Evolutionary conservation across 1,284 basidiomycete genomes (phyloP).

Genomic region (Naganishia sp.): DNA sequence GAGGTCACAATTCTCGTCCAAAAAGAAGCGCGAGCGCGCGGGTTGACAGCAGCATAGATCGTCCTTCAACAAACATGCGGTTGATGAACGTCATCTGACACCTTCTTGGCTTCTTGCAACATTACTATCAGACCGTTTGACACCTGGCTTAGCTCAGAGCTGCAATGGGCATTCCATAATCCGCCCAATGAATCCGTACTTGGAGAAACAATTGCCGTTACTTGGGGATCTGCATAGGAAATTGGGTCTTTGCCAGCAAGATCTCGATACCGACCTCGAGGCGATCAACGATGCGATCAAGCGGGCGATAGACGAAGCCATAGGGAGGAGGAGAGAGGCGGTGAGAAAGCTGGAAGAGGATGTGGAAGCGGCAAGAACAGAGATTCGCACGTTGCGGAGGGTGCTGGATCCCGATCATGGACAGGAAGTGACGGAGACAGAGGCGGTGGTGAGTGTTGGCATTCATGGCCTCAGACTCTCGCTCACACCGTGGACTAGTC

Average conservation of each 20-base stretch:
- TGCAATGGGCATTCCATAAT: not conserved
- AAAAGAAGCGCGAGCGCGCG: not conserved
- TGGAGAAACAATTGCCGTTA: conserved; percentile 31
- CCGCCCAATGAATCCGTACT: conserved; percentile 29
- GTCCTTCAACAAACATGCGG: conserved; percentile 19
- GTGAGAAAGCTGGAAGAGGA: conserved; percentile 27
- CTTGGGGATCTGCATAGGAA: conserved; percentile 26
- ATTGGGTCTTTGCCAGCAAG: conserved; percentile 24
- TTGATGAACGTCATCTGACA: conserved; percentile 1
- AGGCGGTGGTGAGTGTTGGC: conserved; percentile 1
- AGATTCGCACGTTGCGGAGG: conserved; percentile 14
- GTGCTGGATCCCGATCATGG: conserved; percentile 17
- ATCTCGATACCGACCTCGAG: conserved; percentile 26
- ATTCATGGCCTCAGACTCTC: no score
- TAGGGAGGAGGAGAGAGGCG: conserved; percentile 25
- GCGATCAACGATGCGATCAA: conserved; percentile 32
- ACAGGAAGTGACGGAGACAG: not conserved
- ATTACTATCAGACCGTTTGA: not conserved
- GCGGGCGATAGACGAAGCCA: conserved; percentile 27
- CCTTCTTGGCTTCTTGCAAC: not conserved
- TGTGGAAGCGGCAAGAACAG: conserved; percentile 20
- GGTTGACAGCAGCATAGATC: not conserved
- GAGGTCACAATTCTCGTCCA: not conserved
- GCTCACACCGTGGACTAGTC: not conserved
- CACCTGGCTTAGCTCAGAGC: not conserved